Base-by-base conservation (phyloP, 2,329 filamentous ascomycete genomes). In the Acephala macrosclerotiorum region DNA sequence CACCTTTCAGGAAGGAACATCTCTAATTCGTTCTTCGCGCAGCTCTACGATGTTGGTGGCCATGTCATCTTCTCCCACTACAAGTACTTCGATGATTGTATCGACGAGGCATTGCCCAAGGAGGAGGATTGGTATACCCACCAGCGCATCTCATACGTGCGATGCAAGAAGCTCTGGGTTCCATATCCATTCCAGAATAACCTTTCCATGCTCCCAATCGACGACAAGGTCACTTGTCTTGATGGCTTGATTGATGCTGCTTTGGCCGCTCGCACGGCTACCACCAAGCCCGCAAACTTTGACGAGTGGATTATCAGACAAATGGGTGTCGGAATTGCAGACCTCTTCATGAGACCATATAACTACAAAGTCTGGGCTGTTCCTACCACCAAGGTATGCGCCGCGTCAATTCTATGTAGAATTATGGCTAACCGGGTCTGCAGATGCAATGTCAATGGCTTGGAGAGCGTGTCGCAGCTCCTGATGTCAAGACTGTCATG, bases 291-390 rank as follows among this genome's bases (percentile, higher is more conserved):
- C 75, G 91, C 94, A 85, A 87, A 96, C 84, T 99, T 99, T 76
- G 96, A 99, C 77, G 94, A 99, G 85, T 98, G 94, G 94, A 98
- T 98, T 77, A 80, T 98, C 75, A 90, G 96, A 76, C 96, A 91
- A 84, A 94, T 91, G 83, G 96, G 96, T 75, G 84, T 88, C 75
- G 95, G 95, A 75, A 87, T 99, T 76, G 95, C 94, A 72, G 89
- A 99, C 80, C 86, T 95, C 75, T 99, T 99, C 88, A 99, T 99
- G 96, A 88, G 96, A 75, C 96, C 96, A 62, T 99, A 99, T 87
- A 99, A 99, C 89, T 99, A 91, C 90, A 99, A 99, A 85, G 96
- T 99, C 79, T 99, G 96, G 96, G 96, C 96, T 69, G 95, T 98
- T 75, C 96, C 96, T 66, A 97, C 95, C 64, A 97, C 91, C 73